Evolutionary conservation across 2,329 filamentous ascomycete genomes (phyloP), one percentile per base, ranked within the genome.

Genomic region (Cladophialophora yegresii): DNA sequence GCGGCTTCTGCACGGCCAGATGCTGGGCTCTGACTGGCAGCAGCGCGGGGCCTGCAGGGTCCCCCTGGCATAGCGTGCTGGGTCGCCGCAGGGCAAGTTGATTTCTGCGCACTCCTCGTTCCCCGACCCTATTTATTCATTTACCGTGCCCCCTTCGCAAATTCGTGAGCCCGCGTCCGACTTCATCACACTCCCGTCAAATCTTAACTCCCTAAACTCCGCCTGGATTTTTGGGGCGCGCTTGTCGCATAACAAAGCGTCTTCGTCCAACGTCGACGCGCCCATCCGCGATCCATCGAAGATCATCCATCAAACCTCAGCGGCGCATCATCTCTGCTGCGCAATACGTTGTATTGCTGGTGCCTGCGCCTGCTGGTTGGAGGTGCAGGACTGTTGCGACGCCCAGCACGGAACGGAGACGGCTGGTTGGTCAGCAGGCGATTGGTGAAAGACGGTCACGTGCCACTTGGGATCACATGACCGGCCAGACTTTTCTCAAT

Each of bases 61-160:
- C 51, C 51, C 51, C 51, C 51, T 51, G 51, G 51, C 51, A 54
- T 54, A 54, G 23, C 51, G 51, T 54, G 28, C 51, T 54, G 28
- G 51, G 28, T 33, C 26, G 26, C 23, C 28, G 51, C 51, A 28
- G 23, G 23, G 51, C 51, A 54, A 51, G 51, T 54, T 33, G 28
- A 30, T 54, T 54, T 54, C 26, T 50, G 47, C 47, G 23, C 51
- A 33, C 51, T 54, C 28, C 26, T 54, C 51, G 51, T 28, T 54
- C 51, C 51, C 51, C 51, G 51, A 54, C 28, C 23, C 23, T 54
- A 54, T 33, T 30, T 54, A 54, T n/a, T 30, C 51, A 30, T 30
- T 30, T 26, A 33, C 23, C 47, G 47, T 51, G 47, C 47, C 47
- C 28, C 28, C 28, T 54, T 30, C 51, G 23, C 26, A 54, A 32